phyloP scores from a whole-genome alignment of 306 rosid species.

The Aeschynomene evenia region DNA sequence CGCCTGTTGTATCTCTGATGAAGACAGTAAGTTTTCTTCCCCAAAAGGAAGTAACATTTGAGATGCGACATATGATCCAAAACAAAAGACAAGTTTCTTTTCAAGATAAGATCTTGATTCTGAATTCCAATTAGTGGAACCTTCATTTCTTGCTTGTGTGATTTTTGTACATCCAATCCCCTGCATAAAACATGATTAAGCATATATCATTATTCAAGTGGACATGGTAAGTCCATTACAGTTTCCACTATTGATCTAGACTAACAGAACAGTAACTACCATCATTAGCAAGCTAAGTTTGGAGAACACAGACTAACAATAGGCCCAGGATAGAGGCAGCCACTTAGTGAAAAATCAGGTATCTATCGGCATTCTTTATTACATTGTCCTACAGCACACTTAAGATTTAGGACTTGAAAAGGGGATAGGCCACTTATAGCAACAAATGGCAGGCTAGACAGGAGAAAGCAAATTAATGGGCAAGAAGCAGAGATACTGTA shows the following conservation, averaged over 20 bases:
- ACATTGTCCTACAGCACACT: not conserved
- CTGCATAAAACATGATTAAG: slow-evolving; percentile 42
- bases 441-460: slow-evolving; percentile 17
- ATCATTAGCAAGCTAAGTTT: not conserved
- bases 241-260: slow-evolving; percentile 16
- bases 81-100: slow-evolving; percentile 94
- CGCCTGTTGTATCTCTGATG: slow-evolving; percentile 77
- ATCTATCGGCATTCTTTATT: slow-evolving; percentile 4
- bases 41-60: slow-evolving; percentile 95
- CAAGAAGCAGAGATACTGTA: not conserved
- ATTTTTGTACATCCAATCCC: slow-evolving; percentile 98
- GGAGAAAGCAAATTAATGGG: slow-evolving; percentile 1
- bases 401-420: not conserved
- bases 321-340: not conserved
- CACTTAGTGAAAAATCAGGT: not conserved
- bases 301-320: not conserved
- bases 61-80: slow-evolving; percentile 87
- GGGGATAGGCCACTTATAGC: not conserved
- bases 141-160: slow-evolving; percentile 70
- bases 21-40: slow-evolving; percentile 85
- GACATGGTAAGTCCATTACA: not conserved
- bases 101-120: slow-evolving; percentile 97
- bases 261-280: slow-evolving; percentile 12
- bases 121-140: slow-evolving; percentile 57
- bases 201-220: slow-evolving; percentile 28